phyloP scores from a whole-genome alignment of 805 yeast species.

The Wickerhamiella hasegawae region DNA sequence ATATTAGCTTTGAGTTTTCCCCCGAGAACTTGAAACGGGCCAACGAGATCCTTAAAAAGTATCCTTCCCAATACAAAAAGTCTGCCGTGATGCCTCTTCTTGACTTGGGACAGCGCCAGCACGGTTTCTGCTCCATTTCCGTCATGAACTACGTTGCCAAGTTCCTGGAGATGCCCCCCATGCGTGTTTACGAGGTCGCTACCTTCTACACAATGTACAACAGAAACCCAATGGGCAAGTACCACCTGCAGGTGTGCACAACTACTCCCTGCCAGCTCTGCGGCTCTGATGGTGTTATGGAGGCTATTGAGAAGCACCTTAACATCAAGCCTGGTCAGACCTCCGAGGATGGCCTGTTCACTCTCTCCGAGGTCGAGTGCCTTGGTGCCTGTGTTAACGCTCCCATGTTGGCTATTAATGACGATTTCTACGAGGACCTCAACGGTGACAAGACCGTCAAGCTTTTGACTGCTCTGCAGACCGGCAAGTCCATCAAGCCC shows the following conservation, averaged over 20 bases:
- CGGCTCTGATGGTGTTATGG: conserved; percentile 65
- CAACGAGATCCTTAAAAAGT: conserved; percentile 56
- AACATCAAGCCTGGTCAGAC: conserved; percentile 63
- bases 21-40: conserved; percentile 51
- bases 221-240: conserved; percentile 74
- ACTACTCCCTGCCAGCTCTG: conserved; percentile 82
- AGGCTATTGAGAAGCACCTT: conserved; percentile 45
- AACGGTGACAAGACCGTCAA: conserved; percentile 48
- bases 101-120: conserved; percentile 76
- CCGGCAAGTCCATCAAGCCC: conserved; percentile 42
- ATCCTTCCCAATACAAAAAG: conserved; percentile 76
- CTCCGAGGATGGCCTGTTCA: conserved; percentile 56
- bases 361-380: conserved; percentile 79
- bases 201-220: conserved; percentile 86
- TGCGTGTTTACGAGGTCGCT: conserved; percentile 88
- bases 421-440: conserved; percentile 70
- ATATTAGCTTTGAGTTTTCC: conserved; percentile 56
- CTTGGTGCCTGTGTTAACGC: conserved; percentile 86
- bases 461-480: conserved; percentile 45
- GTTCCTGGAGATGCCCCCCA: conserved; percentile 75
- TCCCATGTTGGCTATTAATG: conserved; percentile 76
- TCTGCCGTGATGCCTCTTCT: conserved; percentile 78
- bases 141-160: conserved; percentile 86
- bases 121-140: conserved; percentile 69
- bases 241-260: conserved; percentile 71